Percentiles rank a stretch among this genome's conserved stretches.
These are phyloP conservation scores for Solidago caesia DNA, from an alignment of 129 eudicot genomes.

Conservation along the genomic window DNA sequence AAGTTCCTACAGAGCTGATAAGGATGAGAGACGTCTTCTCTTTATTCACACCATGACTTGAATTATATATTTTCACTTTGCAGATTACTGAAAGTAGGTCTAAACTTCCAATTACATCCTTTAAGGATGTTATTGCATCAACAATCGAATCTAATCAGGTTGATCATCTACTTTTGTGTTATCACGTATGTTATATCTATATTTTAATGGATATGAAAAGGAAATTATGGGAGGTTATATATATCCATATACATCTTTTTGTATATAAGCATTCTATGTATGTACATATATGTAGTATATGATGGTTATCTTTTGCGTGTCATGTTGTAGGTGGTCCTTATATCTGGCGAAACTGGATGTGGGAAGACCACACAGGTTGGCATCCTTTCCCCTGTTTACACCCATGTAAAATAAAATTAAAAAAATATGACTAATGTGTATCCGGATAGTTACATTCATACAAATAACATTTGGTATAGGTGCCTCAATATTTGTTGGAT, in stretches of 20 bases:
- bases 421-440: neutral
- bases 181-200: constrained; percentile 4
- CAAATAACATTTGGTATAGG: constrained; percentile 38
- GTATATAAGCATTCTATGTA: neutral
- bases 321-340: constrained; percentile 67
- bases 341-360: constrained; percentile 98
- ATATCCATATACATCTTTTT: neutral
- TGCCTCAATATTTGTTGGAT: constrained; percentile 87
- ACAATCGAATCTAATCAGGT: constrained; percentile 82
- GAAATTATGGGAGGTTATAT: constrained; percentile 9
- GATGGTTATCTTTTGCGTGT: constrained; percentile 13
- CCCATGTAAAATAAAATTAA: constrained; percentile 6
- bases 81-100: constrained; percentile 70
- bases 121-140: constrained; percentile 63
- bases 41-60: constrained; percentile 9
- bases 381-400: constrained; percentile 20
- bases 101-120: constrained; percentile 92
- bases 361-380: constrained; percentile 98
- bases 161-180: neutral
- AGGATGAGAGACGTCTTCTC: neutral
- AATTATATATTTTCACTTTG: constrained; percentile 8
- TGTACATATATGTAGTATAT: neutral
- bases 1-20: neutral
- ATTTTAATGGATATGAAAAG: neutral
- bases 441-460: neutral